Conservation (phyloP, 169 alveolate genomes). For the Neospora caninum region DNA sequence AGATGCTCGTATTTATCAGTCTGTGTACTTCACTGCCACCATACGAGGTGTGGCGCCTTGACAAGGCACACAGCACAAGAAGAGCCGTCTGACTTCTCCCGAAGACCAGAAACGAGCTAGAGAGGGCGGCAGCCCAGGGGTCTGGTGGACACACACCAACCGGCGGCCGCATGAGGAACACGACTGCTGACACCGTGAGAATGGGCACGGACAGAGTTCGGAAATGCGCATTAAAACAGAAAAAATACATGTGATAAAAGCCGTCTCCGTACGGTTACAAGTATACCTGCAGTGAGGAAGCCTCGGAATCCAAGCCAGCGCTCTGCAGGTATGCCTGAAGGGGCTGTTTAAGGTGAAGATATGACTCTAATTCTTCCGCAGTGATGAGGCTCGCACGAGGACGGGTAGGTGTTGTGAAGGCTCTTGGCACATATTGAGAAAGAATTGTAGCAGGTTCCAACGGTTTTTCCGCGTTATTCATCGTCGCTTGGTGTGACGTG, state of each 20-base stretch:
- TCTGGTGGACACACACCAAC: no score
- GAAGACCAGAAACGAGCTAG: no score
- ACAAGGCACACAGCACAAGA: no score
- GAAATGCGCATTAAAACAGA: no score
- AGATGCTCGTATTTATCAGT: no score
- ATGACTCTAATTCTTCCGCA: background rate
- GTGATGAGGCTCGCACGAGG: background rate
- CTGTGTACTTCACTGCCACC: no score
- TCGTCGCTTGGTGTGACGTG: background rate
- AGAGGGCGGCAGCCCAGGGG: no score
- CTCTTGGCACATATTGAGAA: constrained; percentile 2
- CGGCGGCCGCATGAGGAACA: no score
- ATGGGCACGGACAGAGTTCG: no score
- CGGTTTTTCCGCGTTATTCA: background rate
- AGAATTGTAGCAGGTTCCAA: background rate
- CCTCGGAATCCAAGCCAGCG: background rate
- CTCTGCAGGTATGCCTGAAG: constrained; percentile 2
- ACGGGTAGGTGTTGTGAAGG: constrained; percentile 19
- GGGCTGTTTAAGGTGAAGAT: background rate
- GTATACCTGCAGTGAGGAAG: background rate
- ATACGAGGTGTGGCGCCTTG: no score
- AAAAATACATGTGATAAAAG: background rate
- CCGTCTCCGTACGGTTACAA: background rate
- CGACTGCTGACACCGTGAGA: no score
- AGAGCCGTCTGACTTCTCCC: no score